Evolutionary conservation across 805 yeast genomes (phyloP).

Genomic region (Myxozyma mucilagina): DNA sequence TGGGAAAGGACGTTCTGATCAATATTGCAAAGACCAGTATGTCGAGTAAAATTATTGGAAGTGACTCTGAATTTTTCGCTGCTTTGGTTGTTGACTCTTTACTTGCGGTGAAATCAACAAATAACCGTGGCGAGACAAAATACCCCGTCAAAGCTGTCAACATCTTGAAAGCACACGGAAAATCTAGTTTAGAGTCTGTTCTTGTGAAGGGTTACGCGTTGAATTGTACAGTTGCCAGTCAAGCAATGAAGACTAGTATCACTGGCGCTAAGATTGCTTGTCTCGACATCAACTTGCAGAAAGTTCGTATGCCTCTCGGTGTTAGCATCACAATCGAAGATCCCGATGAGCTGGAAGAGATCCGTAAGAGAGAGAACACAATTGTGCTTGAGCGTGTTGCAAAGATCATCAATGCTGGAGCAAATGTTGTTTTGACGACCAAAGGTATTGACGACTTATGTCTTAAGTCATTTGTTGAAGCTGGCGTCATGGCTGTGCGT

Average conservation of each 20-base stretch:
- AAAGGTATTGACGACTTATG: constrained; percentile 94
- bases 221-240: constrained; percentile 95
- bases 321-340: constrained; percentile 95
- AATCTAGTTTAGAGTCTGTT: constrained; percentile 81
- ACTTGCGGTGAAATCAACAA: constrained; percentile 89
- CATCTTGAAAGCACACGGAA: constrained; percentile 94
- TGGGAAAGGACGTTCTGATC: constrained; percentile 79
- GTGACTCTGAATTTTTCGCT: constrained; percentile 88
- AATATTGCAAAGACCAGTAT: constrained; percentile 95
- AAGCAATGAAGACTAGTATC: constrained; percentile 84
- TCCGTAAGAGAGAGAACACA: constrained; percentile 84
- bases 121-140: constrained; percentile 80
- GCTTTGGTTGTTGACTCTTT: constrained; percentile 92
- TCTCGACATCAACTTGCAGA: constrained; percentile 88
- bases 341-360: constrained; percentile 94
- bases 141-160: constrained; percentile 98
- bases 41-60: constrained; percentile 94
- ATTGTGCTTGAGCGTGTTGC: constrained; percentile 79
- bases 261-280: constrained; percentile 77
- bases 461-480: constrained; percentile 85
- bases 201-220: constrained; percentile 92
- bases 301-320: constrained; percentile 97
- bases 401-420: constrained; percentile 82
- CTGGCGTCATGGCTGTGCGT: constrained; percentile 92
- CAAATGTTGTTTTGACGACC: constrained; percentile 88